phyloP scores from a whole-genome alignment of 768 basidiomycete genomes.

The Lentinula raphanica region DNA sequence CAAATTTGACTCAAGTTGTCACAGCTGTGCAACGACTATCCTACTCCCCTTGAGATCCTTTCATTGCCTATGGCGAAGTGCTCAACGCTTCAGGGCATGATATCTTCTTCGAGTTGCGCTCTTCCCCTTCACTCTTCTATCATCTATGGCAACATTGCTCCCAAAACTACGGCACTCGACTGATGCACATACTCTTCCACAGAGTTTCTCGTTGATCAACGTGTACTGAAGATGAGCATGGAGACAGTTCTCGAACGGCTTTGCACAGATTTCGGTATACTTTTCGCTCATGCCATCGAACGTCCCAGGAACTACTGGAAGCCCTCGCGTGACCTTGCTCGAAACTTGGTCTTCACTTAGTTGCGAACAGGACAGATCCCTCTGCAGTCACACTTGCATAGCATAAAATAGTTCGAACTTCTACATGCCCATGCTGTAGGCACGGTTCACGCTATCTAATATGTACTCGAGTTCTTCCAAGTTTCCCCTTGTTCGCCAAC shows the following conservation, averaged over 20 bases:
- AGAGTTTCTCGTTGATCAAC: slow-evolving; percentile 11
- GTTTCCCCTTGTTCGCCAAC: too few relatives aligned
- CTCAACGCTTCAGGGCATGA: slow-evolving; percentile 17
- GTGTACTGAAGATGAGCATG: slow-evolving; percentile 9
- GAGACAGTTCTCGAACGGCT: slow-evolving; percentile 14
- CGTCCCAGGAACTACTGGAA: too few relatives aligned
- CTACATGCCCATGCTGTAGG: too few relatives aligned
- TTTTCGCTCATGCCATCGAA: too few relatives aligned
- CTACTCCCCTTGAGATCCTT: slow-evolving; percentile 15
- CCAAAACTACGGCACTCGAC: slow-evolving; percentile 12
- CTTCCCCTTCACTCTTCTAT: neutral
- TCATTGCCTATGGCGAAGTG: slow-evolving; percentile 14
- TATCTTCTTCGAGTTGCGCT: slow-evolving; percentile 12
- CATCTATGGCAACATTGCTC: neutral
- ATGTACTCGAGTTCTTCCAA: too few relatives aligned
- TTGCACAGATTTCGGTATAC: slow-evolving; percentile 16
- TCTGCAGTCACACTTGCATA: too few relatives aligned
- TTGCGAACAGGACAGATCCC: too few relatives aligned
- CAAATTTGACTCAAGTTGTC: slow-evolving; percentile 11
- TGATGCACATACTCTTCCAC: slow-evolving; percentile 15
- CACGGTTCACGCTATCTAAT: too few relatives aligned
- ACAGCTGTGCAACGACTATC: slow-evolving; percentile 11
- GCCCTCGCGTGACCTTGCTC: too few relatives aligned
- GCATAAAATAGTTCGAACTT: too few relatives aligned
- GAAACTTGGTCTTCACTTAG: too few relatives aligned